These are phyloP conservation scores for Imleria badia DNA, from an alignment of 768 basidiomycete genomes.

Conservation along the genomic window DNA sequence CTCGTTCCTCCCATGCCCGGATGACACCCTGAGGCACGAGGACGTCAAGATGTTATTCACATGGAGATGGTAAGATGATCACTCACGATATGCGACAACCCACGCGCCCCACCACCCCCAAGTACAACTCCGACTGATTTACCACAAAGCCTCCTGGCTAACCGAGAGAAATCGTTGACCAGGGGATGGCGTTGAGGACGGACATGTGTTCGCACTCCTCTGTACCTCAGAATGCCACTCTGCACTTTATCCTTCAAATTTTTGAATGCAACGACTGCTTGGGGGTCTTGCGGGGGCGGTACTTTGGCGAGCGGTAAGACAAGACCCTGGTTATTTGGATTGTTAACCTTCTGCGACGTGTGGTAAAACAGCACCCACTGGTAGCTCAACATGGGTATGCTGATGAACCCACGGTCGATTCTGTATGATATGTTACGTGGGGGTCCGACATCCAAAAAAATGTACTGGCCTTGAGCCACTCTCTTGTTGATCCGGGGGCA, in stretches of 20 bases:
- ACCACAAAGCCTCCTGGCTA: slow-evolving; percentile 90
- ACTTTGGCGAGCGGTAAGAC: slow-evolving; percentile 64
- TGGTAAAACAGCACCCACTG: slow-evolving; percentile 44
- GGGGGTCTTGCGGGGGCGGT: slow-evolving; percentile 71
- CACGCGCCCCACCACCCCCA: slow-evolving; percentile 96
- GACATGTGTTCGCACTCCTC: slow-evolving; percentile 58
- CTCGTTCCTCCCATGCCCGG: slow-evolving; percentile 86
- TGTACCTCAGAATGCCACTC: slow-evolving; percentile 84
- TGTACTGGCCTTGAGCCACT: slow-evolving; percentile 83
- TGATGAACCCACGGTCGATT: slow-evolving; percentile 95
- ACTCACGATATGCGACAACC: slow-evolving; percentile 66
- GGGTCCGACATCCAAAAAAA: background rate
- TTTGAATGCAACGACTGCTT: slow-evolving; percentile 85
- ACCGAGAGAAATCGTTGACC: slow-evolving; percentile 86
- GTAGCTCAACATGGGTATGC: slow-evolving; percentile 92
- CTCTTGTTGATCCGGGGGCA: slow-evolving; percentile 85
- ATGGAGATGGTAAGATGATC: slow-evolving; percentile 20
- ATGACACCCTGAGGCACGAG: slow-evolving; percentile 70
- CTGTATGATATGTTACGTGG: slow-evolving; percentile 38
- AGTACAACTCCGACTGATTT: slow-evolving; percentile 92
- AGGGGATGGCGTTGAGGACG: slow-evolving; percentile 78
- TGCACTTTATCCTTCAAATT: slow-evolving; percentile 93
- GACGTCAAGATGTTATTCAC: slow-evolving; percentile 6
- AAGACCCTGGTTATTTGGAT: slow-evolving; percentile 55
- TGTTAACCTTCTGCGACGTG: background rate